Evolutionary conservation across 257 asterid species (phyloP).

Genomic region (Solanum gracilifrons): DNA sequence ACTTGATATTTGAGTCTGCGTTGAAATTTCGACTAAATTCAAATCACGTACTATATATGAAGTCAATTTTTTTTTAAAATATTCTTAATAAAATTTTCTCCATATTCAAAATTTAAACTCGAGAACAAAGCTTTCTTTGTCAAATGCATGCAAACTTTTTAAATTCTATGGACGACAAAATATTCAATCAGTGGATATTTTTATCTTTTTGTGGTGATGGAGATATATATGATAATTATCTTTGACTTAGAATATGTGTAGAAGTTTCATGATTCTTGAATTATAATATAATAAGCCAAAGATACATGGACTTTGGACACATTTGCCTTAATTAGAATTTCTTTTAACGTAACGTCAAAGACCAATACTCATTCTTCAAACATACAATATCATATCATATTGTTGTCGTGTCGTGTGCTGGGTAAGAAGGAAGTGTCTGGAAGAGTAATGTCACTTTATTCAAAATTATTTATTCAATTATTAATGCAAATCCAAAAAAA

Average conservation of each 20-base stretch:
- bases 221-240: background rate
- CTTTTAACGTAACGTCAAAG: background rate
- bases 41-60: accelerated
- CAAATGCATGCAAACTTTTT: background rate
- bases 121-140: background rate
- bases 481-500: background rate
- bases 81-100: too few relatives aligned
- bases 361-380: background rate
- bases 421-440: background rate
- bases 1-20: accelerated
- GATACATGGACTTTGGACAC: background rate
- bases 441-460: background rate
- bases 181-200: background rate
- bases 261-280: background rate
- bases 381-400: background rate
- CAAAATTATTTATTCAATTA: background rate
- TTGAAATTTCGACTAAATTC: too few relatives aligned
- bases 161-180: background rate
- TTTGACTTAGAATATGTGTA: background rate
- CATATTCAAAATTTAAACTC: too few relatives aligned
- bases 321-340: background rate
- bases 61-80: too few relatives aligned
- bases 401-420: background rate
- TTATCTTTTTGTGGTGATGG: background rate
- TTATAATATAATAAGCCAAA: background rate